Percentiles rank a stretch among this genome's conserved stretches.
phyloP scores from a whole-genome alignment of 2,329 filamentous ascomycete species.

The Fusarium sp. region DNA sequence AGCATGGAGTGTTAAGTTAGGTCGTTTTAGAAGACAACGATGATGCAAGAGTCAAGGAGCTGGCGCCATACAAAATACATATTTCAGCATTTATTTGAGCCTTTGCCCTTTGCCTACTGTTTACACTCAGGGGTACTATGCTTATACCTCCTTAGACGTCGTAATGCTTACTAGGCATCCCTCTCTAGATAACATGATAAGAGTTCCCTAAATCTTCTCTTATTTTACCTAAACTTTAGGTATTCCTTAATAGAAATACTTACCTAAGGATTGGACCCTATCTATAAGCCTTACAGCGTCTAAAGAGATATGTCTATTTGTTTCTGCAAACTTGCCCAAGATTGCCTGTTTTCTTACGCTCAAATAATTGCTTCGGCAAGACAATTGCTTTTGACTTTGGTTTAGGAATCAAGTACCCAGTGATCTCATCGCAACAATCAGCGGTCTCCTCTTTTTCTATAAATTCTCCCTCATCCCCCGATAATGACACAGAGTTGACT shows the following conservation, averaged over 20 bases:
- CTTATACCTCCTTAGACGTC: not conserved
- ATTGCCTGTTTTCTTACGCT: not conserved
- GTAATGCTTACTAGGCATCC: too few species aligned
- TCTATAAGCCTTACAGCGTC: too few species aligned
- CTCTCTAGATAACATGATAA: too few species aligned
- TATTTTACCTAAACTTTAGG: too few species aligned
- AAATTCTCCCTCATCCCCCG: not conserved
- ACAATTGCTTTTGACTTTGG: accelerated
- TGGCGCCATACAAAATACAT: slow-evolving; percentile 36
- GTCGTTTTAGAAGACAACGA: slow-evolving; percentile 38
- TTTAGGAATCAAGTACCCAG: not conserved
- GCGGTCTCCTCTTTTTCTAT: not conserved
- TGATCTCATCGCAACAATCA: not conserved
- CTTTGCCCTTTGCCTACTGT: not conserved
- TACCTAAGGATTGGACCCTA: too few species aligned
- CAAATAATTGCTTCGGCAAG: not conserved
- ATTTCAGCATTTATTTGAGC: slow-evolving; percentile 6
- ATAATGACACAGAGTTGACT: not conserved
- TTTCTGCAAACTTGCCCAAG: not conserved
- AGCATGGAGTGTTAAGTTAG: not conserved
- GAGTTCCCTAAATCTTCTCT: too few species aligned
- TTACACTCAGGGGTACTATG: not conserved
- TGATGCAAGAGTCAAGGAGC: slow-evolving; percentile 26
- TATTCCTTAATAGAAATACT: too few species aligned
- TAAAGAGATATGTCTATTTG: too few species aligned